Evolutionary conservation across 148 eudicot species (phyloP).

Genomic region (Diospyros lotus): DNA sequence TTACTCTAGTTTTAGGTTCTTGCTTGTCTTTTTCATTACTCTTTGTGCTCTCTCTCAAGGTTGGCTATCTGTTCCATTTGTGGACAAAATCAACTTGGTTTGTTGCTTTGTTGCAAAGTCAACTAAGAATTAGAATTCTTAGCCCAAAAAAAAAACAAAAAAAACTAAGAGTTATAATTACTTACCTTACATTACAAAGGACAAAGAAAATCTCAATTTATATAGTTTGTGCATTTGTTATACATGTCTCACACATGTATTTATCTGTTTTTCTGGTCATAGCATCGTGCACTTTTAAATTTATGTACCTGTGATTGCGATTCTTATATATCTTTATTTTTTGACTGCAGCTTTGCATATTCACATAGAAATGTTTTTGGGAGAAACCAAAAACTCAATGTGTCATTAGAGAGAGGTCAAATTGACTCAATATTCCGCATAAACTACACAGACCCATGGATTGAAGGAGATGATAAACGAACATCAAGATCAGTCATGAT

Average conservation of each 20-base stretch:
- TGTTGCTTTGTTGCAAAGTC: not conserved
- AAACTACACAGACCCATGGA: constrained; percentile 97
- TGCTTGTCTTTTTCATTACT: not conserved
- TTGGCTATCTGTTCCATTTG: not conserved
- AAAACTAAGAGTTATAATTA: too few species aligned
- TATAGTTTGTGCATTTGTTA: not conserved
- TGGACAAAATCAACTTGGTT: not conserved
- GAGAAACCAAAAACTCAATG: constrained; percentile 88
- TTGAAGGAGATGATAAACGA: constrained; percentile 97
- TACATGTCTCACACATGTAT: not conserved
- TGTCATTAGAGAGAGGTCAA: constrained; percentile 97
- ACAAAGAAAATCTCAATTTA: not conserved
- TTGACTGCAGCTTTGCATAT: constrained; percentile 82
- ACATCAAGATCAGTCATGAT: constrained; percentile 90
- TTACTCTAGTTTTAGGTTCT: constrained; percentile 5
- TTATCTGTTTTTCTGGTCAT: not conserved
- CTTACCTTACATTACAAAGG: too few species aligned
- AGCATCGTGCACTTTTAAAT: not conserved
- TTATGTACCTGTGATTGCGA: not conserved
- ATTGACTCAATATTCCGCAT: constrained; percentile 86
- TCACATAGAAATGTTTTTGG: constrained; percentile 94
- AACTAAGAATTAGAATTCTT: too few species aligned
- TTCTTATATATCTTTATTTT: not conserved
- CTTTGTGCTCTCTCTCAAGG: not conserved
- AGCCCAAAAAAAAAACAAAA: too few species aligned